Evolutionary conservation across 257 asterid genomes (phyloP).

Genomic region (Primulina eburnea): DNA sequence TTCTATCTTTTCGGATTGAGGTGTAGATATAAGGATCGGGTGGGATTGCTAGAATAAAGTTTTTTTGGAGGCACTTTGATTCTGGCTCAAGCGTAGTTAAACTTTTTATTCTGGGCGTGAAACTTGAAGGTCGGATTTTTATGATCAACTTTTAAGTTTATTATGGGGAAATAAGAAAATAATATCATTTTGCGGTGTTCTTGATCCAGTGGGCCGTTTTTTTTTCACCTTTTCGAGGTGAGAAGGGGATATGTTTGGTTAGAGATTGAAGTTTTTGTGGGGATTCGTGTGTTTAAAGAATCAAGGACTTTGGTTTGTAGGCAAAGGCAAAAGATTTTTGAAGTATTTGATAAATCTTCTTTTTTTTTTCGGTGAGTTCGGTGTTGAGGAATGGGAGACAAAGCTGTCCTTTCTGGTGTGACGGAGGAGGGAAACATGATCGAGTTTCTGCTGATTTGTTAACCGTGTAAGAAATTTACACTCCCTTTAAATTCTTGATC

Average conservation of each 20-base stretch:
- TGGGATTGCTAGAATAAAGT: conserved; percentile 16
- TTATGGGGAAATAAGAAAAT: background rate
- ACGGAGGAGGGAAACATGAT: conserved; percentile 9
- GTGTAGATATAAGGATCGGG: conserved; percentile 6
- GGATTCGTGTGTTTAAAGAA: background rate
- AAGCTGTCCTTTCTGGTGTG: conserved; percentile 18
- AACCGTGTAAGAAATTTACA: conserved; percentile 18
- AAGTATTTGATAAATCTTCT: background rate
- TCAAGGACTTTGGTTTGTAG: background rate
- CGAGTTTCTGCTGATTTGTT: conserved; percentile 15
- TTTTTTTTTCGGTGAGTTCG: too few relatives aligned
- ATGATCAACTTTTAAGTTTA: conserved; percentile 13
- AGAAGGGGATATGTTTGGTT: conserved; percentile 5
- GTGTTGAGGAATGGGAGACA: background rate
- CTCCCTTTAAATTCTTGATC: background rate
- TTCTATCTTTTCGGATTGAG: conserved; percentile 22
- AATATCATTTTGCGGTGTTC: conserved; percentile 13
- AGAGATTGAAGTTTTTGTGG: conserved; percentile 1
- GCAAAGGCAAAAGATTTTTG: background rate
- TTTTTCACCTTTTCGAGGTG: background rate
- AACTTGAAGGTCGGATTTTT: conserved; percentile 3
- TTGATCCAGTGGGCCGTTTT: conserved; percentile 8
- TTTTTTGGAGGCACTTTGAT: conserved; percentile 25
- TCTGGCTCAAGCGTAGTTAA: conserved; percentile 24
- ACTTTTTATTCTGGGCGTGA: conserved; percentile 14